phyloP scores from a whole-genome alignment of 805 yeast species.

The Ogataea naganishii region DNA sequence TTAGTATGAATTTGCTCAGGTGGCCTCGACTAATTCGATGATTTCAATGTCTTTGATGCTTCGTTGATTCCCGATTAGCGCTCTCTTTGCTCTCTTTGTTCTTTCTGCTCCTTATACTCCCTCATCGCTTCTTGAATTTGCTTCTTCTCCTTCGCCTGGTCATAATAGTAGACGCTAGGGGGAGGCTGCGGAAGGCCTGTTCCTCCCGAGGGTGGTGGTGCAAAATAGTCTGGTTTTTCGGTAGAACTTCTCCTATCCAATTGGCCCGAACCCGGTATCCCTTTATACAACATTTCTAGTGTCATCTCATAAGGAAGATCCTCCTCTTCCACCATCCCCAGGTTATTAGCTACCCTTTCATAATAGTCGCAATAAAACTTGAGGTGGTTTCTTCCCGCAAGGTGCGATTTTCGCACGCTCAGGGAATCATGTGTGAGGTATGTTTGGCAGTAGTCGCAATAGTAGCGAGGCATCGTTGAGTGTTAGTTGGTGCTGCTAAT shows the following conservation, averaged over 20 bases:
- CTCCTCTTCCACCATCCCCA: slow-evolving; percentile 8
- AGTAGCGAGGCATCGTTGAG: slow-evolving; percentile 52
- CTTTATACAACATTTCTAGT: slow-evolving; percentile 24
- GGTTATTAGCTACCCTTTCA: slow-evolving; percentile 30
- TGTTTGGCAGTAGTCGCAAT: slow-evolving; percentile 80
- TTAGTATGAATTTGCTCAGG: slow-evolving; percentile 1
- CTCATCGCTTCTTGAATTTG: slow-evolving; percentile 8
- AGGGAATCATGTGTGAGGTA: slow-evolving; percentile 83
- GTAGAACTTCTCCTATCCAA: not conserved
- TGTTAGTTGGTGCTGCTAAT: not conserved
- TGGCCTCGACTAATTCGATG: slow-evolving; percentile 1
- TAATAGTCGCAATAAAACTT: slow-evolving; percentile 67
- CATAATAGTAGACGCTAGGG: slow-evolving; percentile 19
- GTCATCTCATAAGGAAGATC: slow-evolving; percentile 29
- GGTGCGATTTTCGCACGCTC: slow-evolving; percentile 76
- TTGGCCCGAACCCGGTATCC: slow-evolving; percentile 24
- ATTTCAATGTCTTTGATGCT: not conserved
- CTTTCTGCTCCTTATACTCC: slow-evolving; percentile 2
- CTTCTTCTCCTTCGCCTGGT: slow-evolving; percentile 12
- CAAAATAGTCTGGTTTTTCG: not conserved
- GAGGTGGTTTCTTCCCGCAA: slow-evolving; percentile 70
- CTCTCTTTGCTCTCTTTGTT: not conserved
- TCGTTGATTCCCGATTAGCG: not conserved
- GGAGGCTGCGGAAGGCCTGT: slow-evolving; percentile 28
- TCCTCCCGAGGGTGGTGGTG: slow-evolving; percentile 28